These are phyloP conservation scores for Suaeda aralocaspica DNA, from an alignment of 148 eudicot species.

Conservation along the genomic window DNA sequence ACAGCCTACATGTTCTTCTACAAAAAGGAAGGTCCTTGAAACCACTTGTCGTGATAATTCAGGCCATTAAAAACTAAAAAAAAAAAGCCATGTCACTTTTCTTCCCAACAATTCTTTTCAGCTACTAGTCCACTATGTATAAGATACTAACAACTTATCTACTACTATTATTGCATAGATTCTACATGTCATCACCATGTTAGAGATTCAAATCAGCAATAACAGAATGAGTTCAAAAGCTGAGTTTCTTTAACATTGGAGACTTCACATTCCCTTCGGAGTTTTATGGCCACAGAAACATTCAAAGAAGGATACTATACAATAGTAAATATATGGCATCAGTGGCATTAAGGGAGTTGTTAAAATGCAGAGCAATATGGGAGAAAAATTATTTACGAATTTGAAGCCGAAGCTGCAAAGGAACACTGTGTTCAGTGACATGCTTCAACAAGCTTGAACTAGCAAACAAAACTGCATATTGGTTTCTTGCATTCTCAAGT, in stretches of 20 bases:
- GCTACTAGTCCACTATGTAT: neutral
- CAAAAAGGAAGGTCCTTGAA: constrained; percentile 1
- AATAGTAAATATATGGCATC: neutral
- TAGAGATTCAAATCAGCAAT: neutral
- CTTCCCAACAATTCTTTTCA: neutral
- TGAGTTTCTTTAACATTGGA: neutral
- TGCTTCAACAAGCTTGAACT: constrained; percentile 98
- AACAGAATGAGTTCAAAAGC: neutral
- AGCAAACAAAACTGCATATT: constrained; percentile 85
- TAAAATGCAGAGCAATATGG: neutral
- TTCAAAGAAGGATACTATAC: neutral
- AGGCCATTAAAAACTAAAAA: neutral
- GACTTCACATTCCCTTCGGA: neutral
- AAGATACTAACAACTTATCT: neutral
- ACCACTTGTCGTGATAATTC: neutral
- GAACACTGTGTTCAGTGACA: constrained; percentile 73
- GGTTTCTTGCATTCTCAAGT: constrained; percentile 79
- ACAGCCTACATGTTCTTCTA: neutral
- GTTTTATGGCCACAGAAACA: neutral
- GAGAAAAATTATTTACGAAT: constrained; percentile 65
- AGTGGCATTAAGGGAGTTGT: neutral
- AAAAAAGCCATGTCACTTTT: neutral
- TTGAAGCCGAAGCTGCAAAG: constrained; percentile 85
- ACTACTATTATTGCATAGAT: neutral
- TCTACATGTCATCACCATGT: neutral